Evolutionary conservation across 2,329 filamentous ascomycete genomes (phyloP), one percentile per base, ranked within the genome.

Genomic region (Sclerotinia sclerotiorum): DNA sequence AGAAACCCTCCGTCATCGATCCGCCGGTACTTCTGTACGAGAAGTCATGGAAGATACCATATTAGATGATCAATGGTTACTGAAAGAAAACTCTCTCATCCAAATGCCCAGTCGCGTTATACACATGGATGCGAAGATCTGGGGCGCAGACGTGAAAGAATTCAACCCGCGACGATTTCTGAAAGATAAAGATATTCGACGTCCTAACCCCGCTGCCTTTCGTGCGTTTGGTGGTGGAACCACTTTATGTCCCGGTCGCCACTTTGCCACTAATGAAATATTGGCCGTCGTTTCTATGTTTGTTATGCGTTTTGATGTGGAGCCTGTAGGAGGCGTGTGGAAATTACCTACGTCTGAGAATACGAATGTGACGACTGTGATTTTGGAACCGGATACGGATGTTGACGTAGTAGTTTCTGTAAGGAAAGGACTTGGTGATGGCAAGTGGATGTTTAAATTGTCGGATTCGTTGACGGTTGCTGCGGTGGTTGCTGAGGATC

Each of bases 71-170:
- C 68, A 74, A 48, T 80, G 77, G 60, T 73, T 79, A 11, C 74
- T 81, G 8, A 79, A 79, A 69, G 79, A 80, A 66, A 76, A 77
- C 2, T 39, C 81, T 0, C 77, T 80, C 73, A 79, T 81, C n/a
- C 78, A 68, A 56, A 68, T 68, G 58, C 66, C 66, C 5, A 46
- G 48, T 48, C 39, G 58, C 2, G 46, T 79, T 0, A 76, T 49
- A 71, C 79, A 81, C 66, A 73, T 71, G 32, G 72, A 78, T 63
- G 61, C 73, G 13, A 42, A 72, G 0, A 72, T 77, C 44, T 81
- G 79, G 79, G 79, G 79, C 0, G 62, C 1, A 68, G 66, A 72
- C 27, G 77, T 76, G 2, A 57, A 74, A 13, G 69, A 63, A 0
- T 81, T 81, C 71, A 72, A 80, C 46, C 75, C 78, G 21, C 66